Evolutionary conservation across 306 rosid genomes (phyloP), one percentile per base, ranked within the genome.

Genomic region (Coriaria nepalensis): DNA sequence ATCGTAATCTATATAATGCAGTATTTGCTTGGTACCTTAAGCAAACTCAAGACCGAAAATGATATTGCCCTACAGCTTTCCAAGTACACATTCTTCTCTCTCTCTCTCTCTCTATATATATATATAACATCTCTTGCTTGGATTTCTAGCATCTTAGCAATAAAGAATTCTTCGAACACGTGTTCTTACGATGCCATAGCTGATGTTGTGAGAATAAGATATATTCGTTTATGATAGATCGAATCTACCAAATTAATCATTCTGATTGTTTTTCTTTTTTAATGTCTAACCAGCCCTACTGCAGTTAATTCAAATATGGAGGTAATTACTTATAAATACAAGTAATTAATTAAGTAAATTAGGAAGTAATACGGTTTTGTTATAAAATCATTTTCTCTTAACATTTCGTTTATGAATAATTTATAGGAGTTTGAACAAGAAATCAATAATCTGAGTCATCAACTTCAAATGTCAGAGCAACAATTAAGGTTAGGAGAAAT

Each of bases 401-500:
- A 20, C 29, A 20, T 20, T 20, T 20, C 3, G 29, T 20, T 20
- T 20, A 3, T 20, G 2, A 20, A 20, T 20, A 20, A 20, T 3
- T 34, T 60, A 11, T 35, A 88, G 97, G 95, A 88, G 35, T 81
- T 81, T 29, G 86, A 78, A 37, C 86, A 77, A 36, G 86, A 84
- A 68, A 67, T 81, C 49, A 61, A 50, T 43, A 64, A 76, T n/a
- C 42, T 84, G 50, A 82, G 77, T 38, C 95, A 88, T 43, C 86
- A 81, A 47, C 77, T 83, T 61, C 95, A 84, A 69, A 72, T 81
- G 61, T 76, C 75, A 0, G 90, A 88, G 55, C 86, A 81, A 47
- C 93, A 78, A n/a, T 56, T 88, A 52, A 74, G 97, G 97, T 88
- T 52, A 32, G 38, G 2, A 29, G 4, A 44, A 15, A 43, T 32